Conservation (phyloP, 805 yeast genomes). For the Nakazawaea ishiwadae region DNA sequence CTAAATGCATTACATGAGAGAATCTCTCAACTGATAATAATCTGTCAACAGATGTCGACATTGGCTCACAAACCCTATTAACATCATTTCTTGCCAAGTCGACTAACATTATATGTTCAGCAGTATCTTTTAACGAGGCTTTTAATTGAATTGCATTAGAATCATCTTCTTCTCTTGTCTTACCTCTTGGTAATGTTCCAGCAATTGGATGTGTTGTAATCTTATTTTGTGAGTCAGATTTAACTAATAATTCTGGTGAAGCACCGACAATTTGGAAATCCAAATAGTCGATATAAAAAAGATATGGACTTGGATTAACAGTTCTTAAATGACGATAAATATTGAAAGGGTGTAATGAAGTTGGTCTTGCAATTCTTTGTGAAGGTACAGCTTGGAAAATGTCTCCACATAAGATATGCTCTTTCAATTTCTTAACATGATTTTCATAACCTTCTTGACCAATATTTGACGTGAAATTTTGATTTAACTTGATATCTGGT, state of each 20-base stretch:
- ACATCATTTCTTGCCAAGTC: conserved; percentile 96
- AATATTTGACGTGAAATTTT: conserved; percentile 77
- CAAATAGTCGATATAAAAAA: conserved; percentile 86
- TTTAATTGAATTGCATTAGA: conserved; percentile 68
- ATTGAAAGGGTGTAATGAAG: conserved; percentile 93
- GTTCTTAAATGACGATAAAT: conserved; percentile 91
- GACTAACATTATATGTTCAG: conserved; percentile 98
- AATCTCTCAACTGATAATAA: conserved; percentile 87
- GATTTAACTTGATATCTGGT: conserved; percentile 61
- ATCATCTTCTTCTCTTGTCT: conserved; percentile 89
- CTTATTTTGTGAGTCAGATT: conserved; percentile 65
- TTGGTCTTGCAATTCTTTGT: conserved; percentile 93
- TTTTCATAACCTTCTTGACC: conserved; percentile 91
- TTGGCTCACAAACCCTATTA: conserved; percentile 90
- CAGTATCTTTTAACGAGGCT: conserved; percentile 83
- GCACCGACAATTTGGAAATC: conserved; percentile 97
- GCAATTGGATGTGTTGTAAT: conserved; percentile 97
- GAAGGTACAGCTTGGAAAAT: conserved; percentile 98
- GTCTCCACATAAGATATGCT: conserved; percentile 86
- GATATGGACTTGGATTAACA: conserved; percentile 95
- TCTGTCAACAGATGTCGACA: conserved; percentile 80
- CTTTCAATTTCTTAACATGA: conserved; percentile 71
- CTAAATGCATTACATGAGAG: conserved; percentile 95
- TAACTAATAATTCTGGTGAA: conserved; percentile 90
- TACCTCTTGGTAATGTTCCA: conserved; percentile 90